Percentiles rank a stretch among this genome's conserved stretches.
Conservation (phyloP, 495 filamentous ascomycete species). For the Hypoxylon cercidicola region DNA sequence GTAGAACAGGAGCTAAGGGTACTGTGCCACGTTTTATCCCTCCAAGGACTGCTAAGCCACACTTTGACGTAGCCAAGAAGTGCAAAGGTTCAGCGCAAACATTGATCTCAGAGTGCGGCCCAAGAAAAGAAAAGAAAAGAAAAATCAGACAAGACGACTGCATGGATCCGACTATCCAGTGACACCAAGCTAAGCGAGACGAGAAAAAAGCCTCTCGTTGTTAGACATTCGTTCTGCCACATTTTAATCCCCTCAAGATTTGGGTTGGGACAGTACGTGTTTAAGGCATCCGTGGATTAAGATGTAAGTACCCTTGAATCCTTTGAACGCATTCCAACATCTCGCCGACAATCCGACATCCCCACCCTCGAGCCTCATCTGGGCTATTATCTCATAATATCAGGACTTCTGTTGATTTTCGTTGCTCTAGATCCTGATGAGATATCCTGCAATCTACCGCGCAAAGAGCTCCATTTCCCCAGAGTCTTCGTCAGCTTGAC, state of each 20-base stretch:
- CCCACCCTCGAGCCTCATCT: constrained; percentile 20
- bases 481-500: background rate
- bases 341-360: constrained; percentile 38
- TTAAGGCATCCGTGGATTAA: background rate
- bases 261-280: background rate
- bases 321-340: background rate
- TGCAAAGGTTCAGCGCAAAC: constrained; percentile 6
- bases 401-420: background rate
- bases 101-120: background rate
- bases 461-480: background rate
- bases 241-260: background rate
- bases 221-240: background rate
- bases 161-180: background rate
- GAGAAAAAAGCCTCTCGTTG: background rate
- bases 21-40: constrained; percentile 15
- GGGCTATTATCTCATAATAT: background rate
- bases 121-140: background rate
- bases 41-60: constrained; percentile 28
- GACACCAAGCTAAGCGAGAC: background rate
- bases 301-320: too few species aligned
- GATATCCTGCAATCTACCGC: constrained; percentile 2
- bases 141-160: background rate
- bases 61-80: constrained; percentile 35
- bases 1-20: background rate
- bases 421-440: background rate